phyloP scores from a whole-genome alignment of 2,329 filamentous ascomycete genomes.

The Catunica adiposa region DNA sequence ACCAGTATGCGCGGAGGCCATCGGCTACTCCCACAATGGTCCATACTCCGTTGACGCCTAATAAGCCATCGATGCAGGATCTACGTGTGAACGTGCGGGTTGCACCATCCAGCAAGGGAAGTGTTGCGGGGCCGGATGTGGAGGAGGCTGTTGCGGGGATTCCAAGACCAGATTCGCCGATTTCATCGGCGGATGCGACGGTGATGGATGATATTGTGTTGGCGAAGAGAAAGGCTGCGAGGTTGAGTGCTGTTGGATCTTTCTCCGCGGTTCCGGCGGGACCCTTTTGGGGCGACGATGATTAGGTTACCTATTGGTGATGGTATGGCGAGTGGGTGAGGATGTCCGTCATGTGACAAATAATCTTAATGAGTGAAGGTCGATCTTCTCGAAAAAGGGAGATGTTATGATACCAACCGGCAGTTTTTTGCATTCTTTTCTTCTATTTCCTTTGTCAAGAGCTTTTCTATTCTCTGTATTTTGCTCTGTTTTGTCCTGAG shows the following conservation, averaged over 20 bases:
- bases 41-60: conserved; percentile 8
- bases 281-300: conserved; percentile 28
- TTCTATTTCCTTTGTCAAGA: neutral
- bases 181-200: conserved; percentile 19
- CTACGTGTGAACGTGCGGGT: conserved; percentile 3
- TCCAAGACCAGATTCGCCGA: conserved; percentile 25
- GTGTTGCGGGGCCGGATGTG: too few relatives aligned
- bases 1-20: conserved; percentile 5
- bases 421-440: neutral
- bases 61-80: neutral
- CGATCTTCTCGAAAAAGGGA: neutral
- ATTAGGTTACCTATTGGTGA: conserved; percentile 15
- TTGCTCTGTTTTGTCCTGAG: neutral
- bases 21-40: conserved; percentile 1
- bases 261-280: conserved; percentile 5
- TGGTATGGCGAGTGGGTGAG: neutral
- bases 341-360: neutral
- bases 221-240: conserved; percentile 23
- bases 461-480: neutral
- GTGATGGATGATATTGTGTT: conserved; percentile 14
- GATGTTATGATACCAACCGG: conserved; percentile 1
- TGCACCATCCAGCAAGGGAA: neutral
- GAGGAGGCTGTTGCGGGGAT: conserved; percentile 16
- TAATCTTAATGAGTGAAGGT: conserved; percentile 7
- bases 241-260: conserved; percentile 26